Evolutionary conservation across 306 rosid species (phyloP).

Genomic region (Quercus engelmannii): DNA sequence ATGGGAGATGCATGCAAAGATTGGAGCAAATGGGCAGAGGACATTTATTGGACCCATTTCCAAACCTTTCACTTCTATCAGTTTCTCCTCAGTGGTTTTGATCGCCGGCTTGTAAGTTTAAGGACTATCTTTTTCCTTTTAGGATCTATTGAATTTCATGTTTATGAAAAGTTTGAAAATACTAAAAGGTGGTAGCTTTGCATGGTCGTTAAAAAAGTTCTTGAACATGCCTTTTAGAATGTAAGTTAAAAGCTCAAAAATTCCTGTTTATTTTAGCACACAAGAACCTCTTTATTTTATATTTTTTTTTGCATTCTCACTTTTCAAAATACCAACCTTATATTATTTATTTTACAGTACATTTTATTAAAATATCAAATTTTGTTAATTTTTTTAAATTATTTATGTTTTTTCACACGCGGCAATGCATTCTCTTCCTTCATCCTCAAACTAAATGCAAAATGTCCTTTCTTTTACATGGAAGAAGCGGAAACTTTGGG

Average conservation of each 20-base stretch:
- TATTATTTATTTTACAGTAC: too few relatives aligned
- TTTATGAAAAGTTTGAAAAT: not conserved
- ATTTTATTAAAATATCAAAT: too few relatives aligned
- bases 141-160: not conserved
- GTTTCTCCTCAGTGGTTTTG: conserved; percentile 37
- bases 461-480: not conserved
- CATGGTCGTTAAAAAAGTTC: not conserved
- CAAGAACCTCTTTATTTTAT: too few relatives aligned
- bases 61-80: conserved; percentile 44
- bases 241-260: not conserved
- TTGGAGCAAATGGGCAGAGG: conserved; percentile 50
- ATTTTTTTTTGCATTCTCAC: too few relatives aligned
- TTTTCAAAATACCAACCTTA: too few relatives aligned
- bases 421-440: too few relatives aligned
- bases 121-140: not conserved
- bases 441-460: too few relatives aligned
- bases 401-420: too few relatives aligned
- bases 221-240: not conserved
- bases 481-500: not conserved
- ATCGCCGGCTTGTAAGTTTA: conserved; percentile 48
- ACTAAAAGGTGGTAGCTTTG: not conserved
- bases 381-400: too few relatives aligned
- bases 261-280: too few relatives aligned
- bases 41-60: conserved; percentile 64
- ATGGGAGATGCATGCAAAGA: conserved; percentile 30